Percentiles rank a stretch among this genome's conserved stretches.
Evolutionary conservation across 768 basidiomycete genomes (phyloP).

Genomic region (Boletus tomentosulus): DNA sequence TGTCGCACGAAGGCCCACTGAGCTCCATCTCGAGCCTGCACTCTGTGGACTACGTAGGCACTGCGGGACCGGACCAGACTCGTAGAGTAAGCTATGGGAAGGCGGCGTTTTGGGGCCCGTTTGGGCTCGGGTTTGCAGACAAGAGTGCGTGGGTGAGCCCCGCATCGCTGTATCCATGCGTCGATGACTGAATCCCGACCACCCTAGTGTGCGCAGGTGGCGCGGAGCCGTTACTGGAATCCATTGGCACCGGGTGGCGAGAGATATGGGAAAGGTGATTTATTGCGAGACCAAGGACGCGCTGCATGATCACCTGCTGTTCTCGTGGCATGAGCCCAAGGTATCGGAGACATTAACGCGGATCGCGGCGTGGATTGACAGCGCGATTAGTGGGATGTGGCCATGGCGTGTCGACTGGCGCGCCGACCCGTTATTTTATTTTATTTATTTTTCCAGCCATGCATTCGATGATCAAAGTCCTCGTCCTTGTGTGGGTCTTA

Average conservation of each 20-base stretch:
- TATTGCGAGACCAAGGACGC: constrained; percentile 51
- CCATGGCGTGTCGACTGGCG: too few species aligned
- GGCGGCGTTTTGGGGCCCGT: constrained; percentile 45
- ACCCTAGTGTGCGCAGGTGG: constrained; percentile 60
- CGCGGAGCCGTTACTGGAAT: constrained; percentile 54
- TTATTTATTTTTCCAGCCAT: too few species aligned
- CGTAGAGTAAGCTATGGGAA: background rate
- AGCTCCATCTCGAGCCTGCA: constrained; percentile 35
- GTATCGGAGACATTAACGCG: constrained; percentile 42
- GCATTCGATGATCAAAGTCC: too few species aligned
- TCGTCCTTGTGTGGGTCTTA: too few species aligned
- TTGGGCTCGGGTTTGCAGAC: constrained; percentile 43
- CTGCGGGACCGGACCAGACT: background rate
- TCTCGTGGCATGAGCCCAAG: constrained; percentile 55
- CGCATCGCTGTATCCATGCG: constrained; percentile 40
- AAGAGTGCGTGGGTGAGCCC: constrained; percentile 59
- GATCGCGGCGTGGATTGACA: constrained; percentile 46
- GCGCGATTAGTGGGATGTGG: background rate
- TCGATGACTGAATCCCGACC: constrained; percentile 47
- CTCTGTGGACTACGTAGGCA: constrained; percentile 27
- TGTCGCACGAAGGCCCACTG: constrained; percentile 25
- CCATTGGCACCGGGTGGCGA: constrained; percentile 44
- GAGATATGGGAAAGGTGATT: constrained; percentile 39
- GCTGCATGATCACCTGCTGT: constrained; percentile 51
- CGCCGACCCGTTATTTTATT: too few species aligned